Percentiles rank a stretch among this genome's conserved stretches.
These are phyloP conservation scores for Trypanosoma boissoni DNA, from an alignment of 208 protist species.

Conservation along the genomic window DNA sequence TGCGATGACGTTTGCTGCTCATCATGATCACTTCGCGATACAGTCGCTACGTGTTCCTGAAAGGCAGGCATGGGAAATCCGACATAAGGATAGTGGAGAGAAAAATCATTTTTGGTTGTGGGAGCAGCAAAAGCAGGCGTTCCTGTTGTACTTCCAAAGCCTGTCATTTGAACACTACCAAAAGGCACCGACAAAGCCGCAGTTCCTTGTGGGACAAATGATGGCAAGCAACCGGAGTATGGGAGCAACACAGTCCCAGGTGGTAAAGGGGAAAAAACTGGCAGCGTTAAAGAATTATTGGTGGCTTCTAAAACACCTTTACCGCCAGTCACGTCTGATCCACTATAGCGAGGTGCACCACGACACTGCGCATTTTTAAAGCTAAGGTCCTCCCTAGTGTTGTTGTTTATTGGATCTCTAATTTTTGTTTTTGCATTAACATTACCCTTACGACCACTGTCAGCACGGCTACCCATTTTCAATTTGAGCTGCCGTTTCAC, in stretches of 20 bases:
- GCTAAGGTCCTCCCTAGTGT: not conserved
- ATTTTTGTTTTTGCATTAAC: not conserved
- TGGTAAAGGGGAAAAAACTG: not conserved
- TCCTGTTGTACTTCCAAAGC: not conserved
- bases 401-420: not conserved
- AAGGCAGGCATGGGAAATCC: too few species aligned
- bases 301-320: not conserved
- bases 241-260: not conserved
- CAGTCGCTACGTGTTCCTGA: too few species aligned
- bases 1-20: conserved; percentile 21
- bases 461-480: not conserved
- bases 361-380: too few species aligned
- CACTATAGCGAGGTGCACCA: too few species aligned
- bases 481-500: conserved; percentile 20
- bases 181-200: not conserved
- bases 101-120: too few species aligned
- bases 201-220: not conserved
- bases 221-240: not conserved
- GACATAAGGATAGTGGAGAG: too few species aligned
- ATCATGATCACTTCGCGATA: conserved; percentile 14
- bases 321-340: too few species aligned
- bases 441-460: not conserved
- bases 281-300: not conserved
- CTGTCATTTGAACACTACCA: not conserved
- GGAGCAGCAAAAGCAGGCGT: too few species aligned